Base-by-base conservation (phyloP, 768 basidiomycete genomes). In the Lactarius vividus region DNA sequence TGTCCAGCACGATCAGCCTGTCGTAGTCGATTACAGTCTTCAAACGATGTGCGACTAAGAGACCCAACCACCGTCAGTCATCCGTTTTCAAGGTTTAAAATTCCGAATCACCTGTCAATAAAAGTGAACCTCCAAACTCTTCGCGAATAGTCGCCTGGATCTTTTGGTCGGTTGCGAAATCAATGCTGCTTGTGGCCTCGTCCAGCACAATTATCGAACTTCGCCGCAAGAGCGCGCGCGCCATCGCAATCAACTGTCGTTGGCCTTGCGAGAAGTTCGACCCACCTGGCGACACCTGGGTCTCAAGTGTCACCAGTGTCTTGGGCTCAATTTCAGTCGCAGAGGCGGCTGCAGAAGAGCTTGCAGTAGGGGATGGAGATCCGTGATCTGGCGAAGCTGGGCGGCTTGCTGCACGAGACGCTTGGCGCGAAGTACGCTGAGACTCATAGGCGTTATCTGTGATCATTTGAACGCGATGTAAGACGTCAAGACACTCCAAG, bases 261-360 rank as follows among this genome's bases (percentile, higher is more conserved):
- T 98, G 94, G 11, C 96, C 95, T 65, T 94, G 92, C 1, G 92
- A 95, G 75, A 97, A 96, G 78, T 97, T 96, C 35, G 86, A 82
- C 0, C 94, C 94, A 0, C 94, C 94, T 0, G 91, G 82, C 0
- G 92, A 92, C 10, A 96, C 89, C 66, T 89, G 86, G 0, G 89
- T 91, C 23, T 91, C 86, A 4, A 96, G 80, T 0, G 85, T 81
- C 33, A 96, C 78, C 0, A 79, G 78, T 0, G 80, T 81, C 72
- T 84, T 88, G 35, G 71, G 61, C 26, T 90, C 89, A 2, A 81
- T 73, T 28, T 88, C 86, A 0, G 88, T 89, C 8, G 63, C 64
- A 11, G 69, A 69, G 8, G 39, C 62, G 13, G 74, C 73, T 71
- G 70, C 80, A 0, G 81, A 76, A 2, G 81, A 81, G 0, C 78